These are phyloP conservation scores for Helianthus tuberosus DNA, from an alignment of 129 eudicot species.

Conservation along the genomic window DNA sequence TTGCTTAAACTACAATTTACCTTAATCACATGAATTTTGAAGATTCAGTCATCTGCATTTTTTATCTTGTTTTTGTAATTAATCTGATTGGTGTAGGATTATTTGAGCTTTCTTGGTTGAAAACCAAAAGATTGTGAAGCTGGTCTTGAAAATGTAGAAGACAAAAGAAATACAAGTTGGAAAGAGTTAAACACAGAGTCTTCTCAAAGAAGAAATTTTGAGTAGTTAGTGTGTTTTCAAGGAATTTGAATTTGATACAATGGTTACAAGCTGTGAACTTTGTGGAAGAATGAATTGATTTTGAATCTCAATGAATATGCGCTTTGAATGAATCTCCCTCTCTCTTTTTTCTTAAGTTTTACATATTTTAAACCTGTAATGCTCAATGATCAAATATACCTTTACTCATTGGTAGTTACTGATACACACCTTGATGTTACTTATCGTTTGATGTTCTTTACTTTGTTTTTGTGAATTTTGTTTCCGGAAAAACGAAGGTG, in stretches of 20 bases:
- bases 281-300: constrained; percentile 19
- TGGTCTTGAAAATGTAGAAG: constrained; percentile 67
- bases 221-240: constrained; percentile 28
- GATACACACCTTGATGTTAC: no score
- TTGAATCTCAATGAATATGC: constrained; percentile 29
- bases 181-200: constrained; percentile 30
- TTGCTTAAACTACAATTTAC: neutral
- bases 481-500: neutral
- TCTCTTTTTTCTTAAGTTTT: neutral
- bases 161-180: constrained; percentile 52
- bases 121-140: constrained; percentile 66
- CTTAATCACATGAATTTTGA: neutral
- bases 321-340: constrained; percentile 6
- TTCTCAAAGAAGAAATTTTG: constrained; percentile 10
- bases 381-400: neutral
- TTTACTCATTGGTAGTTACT: no score
- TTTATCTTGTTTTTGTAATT: neutral
- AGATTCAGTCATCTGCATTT: neutral
- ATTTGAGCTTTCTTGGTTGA: constrained; percentile 65
- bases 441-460: no score
- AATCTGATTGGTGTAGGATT: constrained; percentile 34
- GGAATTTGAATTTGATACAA: constrained; percentile 20
- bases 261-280: constrained; percentile 28
- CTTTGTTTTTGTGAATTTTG: no score
- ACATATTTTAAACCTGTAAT: neutral